Base-by-base conservation (phyloP, 2,329 filamentous ascomycete species). In the Chalara sp. region DNA sequence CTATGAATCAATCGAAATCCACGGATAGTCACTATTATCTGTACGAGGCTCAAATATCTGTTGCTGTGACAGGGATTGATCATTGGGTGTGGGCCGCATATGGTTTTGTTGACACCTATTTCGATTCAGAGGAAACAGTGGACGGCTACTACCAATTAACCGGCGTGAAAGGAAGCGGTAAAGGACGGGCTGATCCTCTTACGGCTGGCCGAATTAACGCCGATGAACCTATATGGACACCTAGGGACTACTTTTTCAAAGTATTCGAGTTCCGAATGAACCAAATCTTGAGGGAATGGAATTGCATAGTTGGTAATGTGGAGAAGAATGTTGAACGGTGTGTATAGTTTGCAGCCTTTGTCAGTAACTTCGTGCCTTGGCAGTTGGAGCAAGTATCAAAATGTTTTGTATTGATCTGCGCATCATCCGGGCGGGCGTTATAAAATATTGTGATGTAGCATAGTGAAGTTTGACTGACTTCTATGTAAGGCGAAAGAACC, bases 191-290 rank as follows among this genome's bases (percentile, higher is more conserved):
- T 29, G 52, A 54, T 47, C 52, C 52, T 32, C 45, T 54, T 44
- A 32, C 42, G 13, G 30, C 42, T 47, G 52, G 49, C 37, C 46
- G 35, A 13, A 33, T 49, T 39, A 42, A 48, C 30, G 46, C 31
- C 6, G 39, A 52, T 33, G 35, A 52, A 4, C 47, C 42, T 37
- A 44, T 54, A 32, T 52, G 49, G 52, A 39, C 35, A 5, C 52
- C 52, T 4, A 49, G 52, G 13, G 52, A 54, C 37, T 54, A 54
- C 32, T 54, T 52, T 28, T 49, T 54, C 33, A 52, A 47, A 39
- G 46, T 54, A 7, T 8, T 52, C 4, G 44, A 54, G 45, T 49
- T 49, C 21, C 52, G 52, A 13, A 49, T 49, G 31, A 41, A 32
- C 7, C n/a, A 44, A 44, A 35, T 49, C 11, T 28, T 48, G 11